Percentiles rank a stretch among this genome's conserved stretches.
phyloP scores from a whole-genome alignment of 2,329 filamentous ascomycete genomes.

The Coniochaeta pulveracea region DNA sequence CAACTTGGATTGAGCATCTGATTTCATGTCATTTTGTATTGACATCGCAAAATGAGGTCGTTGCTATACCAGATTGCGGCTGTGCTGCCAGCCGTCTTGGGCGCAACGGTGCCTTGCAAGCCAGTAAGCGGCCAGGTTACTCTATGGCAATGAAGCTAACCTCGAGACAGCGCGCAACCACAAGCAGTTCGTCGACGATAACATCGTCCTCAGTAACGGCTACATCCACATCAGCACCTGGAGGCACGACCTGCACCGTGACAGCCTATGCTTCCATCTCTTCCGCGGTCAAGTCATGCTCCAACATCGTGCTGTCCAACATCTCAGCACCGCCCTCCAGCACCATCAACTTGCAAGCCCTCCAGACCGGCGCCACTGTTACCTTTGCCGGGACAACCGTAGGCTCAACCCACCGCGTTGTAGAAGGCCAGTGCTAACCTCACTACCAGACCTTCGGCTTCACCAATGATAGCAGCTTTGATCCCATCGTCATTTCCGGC shows the following conservation, averaged over 20 bases:
- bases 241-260: constrained; percentile 7
- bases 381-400: constrained; percentile 10
- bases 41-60: constrained; percentile 3
- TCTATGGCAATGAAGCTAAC: neutral
- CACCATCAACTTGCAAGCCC: constrained; percentile 22
- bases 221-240: neutral
- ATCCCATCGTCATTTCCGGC: constrained; percentile 9
- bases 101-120: neutral
- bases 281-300: constrained; percentile 16
- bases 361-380: constrained; percentile 21
- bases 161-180: neutral
- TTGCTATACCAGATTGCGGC: neutral
- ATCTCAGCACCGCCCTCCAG: constrained; percentile 22
- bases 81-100: constrained; percentile 1
- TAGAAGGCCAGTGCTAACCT: neutral
- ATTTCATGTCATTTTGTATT: too few species aligned
- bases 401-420: neutral
- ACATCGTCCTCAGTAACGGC: neutral
- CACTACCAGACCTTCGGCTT: constrained; percentile 6
- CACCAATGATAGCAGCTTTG: constrained; percentile 6
- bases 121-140: neutral
- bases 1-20: too few species aligned
- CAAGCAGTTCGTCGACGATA: neutral
- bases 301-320: constrained; percentile 23
- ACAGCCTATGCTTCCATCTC: constrained; percentile 8